These are phyloP conservation scores for Tricholoma matsutake DNA, from an alignment of 768 basidiomycete genomes.

Conservation along the genomic window DNA sequence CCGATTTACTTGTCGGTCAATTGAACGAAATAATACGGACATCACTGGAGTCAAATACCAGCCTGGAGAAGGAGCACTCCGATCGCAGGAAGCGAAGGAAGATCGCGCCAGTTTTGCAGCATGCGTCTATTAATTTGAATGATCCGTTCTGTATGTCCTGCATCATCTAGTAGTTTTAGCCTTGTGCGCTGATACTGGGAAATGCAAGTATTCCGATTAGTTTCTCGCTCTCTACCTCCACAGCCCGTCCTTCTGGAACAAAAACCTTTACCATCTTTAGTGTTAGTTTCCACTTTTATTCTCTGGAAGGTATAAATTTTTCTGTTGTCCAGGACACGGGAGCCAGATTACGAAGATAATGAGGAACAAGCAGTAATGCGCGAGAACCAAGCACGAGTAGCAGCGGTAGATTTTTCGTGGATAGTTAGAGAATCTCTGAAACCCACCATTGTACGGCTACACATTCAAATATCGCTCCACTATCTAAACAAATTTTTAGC, in stretches of 20 bases:
- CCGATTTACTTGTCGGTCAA: conserved; percentile 9
- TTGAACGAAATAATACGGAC: conserved; percentile 18
- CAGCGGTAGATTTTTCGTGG: conserved; percentile 37
- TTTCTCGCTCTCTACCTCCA: conserved; percentile 39
- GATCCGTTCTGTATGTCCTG: conserved; percentile 5
- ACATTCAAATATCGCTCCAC: neutral
- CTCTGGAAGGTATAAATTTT: neutral
- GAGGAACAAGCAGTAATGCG: conserved; percentile 41
- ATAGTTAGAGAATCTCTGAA: conserved; percentile 23
- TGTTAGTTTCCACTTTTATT: conserved; percentile 27
- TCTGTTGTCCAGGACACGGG: conserved; percentile 39
- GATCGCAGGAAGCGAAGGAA: conserved; percentile 11
- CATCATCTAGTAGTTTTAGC: neutral
- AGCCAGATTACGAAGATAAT: conserved; percentile 50
- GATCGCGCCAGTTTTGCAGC: neutral
- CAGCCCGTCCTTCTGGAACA: conserved; percentile 41
- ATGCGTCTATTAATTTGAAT: neutral
- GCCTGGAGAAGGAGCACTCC: neutral
- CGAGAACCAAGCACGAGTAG: conserved; percentile 32
- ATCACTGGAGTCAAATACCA: conserved; percentile 5
- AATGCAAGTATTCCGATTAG: conserved; percentile 44
- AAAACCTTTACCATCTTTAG: conserved; percentile 36
- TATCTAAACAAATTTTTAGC: neutral
- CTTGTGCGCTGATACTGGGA: conserved; percentile 4
- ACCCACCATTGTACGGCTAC: conserved; percentile 14